Conservation (phyloP, 1,284 basidiomycete species). For the Tylopilus sp. region DNA sequence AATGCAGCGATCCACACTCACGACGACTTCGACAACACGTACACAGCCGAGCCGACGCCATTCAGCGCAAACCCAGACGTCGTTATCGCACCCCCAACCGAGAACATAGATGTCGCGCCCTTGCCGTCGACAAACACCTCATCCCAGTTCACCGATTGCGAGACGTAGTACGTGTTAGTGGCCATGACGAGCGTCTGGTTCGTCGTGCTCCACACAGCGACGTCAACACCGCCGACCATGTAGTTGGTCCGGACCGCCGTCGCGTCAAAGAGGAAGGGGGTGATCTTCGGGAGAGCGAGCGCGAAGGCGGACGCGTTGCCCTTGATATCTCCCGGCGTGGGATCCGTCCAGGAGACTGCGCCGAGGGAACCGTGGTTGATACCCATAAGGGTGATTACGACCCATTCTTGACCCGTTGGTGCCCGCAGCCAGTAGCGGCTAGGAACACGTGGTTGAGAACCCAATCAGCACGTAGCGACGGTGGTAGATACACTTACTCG, state of each 20-base stretch:
- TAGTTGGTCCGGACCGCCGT: conserved; percentile 27
- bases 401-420: conserved; percentile 65
- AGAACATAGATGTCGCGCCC: conserved; percentile 9
- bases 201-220: conserved; percentile 41
- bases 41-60: conserved; percentile 21
- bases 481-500: conserved; percentile 39
- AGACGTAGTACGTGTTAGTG: conserved; percentile 39
- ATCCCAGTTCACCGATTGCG: conserved; percentile 23
- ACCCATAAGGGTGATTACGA: conserved; percentile 56
- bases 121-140: conserved; percentile 6
- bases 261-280: conserved; percentile 39
- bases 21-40: conserved; percentile 15
- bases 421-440: conserved; percentile 61
- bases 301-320: conserved; percentile 54
- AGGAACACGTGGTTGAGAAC: not conserved
- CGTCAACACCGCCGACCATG: conserved; percentile 36
- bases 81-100: conserved; percentile 12
- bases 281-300: conserved; percentile 38
- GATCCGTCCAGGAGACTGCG: conserved; percentile 66
- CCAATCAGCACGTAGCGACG: not conserved
- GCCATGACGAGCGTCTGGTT: conserved; percentile 38
- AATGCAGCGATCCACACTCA: conserved; percentile 8
- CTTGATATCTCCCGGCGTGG: conserved; percentile 58
- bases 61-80: conserved; percentile 19
- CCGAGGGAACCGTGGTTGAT: conserved; percentile 70